Base-by-base conservation (phyloP, 805 yeast genomes). In the Nakazawaea ernobii region DNA sequence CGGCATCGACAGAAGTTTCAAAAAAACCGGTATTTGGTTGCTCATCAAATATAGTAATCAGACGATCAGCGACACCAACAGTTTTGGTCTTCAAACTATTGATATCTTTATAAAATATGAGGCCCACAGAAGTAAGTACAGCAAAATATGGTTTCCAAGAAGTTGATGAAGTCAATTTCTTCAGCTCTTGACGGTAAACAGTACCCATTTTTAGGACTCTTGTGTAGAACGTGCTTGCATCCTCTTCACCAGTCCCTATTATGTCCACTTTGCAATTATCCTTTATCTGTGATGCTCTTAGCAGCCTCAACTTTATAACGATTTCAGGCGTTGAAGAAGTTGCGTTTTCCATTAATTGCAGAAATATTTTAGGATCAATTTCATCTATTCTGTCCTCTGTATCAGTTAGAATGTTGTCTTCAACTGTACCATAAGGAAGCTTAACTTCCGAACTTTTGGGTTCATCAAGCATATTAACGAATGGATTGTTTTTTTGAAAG, bases 101-200 rank as follows among this genome's bases (percentile, higher is more conserved):
- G 39, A 67, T 52, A 40, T 63, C 66, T 36, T 71, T 74, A 57
- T 70, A 77, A 29, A 77, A 59, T 11, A 75, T 61, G 17, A 77
- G 52, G 1, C 82, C 82, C 50, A 73, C 67, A 0, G 75, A 62
- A 0, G 83, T 78, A 41, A 78, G 56, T n/a, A 77, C 58, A 24
- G 73, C 77, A 53, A 62, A 71, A 46, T 70, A 70, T 32, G 63
- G 67, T 48, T 63, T 73, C 81, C 80, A 75, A 2, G 59, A 48
- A 39, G 58, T 58, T 14, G 53, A 42, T 33, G 53, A 58, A 2
- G 62, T 49, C 20, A 59, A 43, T 29, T 55, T 53, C 43, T 61
- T 62, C 1, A 64, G 54, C 52, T 74, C 79, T 49, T 74, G 71
- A 37, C 63, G 59, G 37, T 63, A 63, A 5, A 74, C 39, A 51